phyloP scores from a whole-genome alignment of 2,329 filamentous ascomycete species.

The Ceratocystis diversiconidia region DNA sequence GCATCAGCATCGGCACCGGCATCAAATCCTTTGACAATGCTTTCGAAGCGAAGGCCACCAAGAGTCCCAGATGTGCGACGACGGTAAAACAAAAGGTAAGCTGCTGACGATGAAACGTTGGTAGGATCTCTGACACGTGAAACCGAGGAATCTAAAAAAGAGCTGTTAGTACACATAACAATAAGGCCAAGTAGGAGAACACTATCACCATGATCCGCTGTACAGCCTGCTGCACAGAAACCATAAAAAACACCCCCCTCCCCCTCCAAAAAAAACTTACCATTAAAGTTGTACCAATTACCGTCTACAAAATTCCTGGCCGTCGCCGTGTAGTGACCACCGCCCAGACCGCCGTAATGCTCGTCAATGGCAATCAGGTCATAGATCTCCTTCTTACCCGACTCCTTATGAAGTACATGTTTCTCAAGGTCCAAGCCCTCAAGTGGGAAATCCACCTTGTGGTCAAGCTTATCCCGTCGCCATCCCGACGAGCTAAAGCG shows the following conservation, averaged over 20 bases:
- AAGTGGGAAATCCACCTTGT: slow-evolving; percentile 80
- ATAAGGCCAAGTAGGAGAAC: neutral
- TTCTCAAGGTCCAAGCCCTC: slow-evolving; percentile 70
- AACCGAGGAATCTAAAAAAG: slow-evolving; percentile 55
- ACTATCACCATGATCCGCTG: neutral
- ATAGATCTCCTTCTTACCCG: slow-evolving; percentile 71
- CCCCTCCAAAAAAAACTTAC: slow-evolving; percentile 35
- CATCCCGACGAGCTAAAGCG: slow-evolving; percentile 76
- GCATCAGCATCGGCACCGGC: slow-evolving; percentile 36
- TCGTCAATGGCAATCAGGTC: slow-evolving; percentile 94
- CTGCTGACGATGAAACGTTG: slow-evolving; percentile 56
- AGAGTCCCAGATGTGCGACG: slow-evolving; percentile 56
- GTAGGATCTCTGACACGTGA: slow-evolving; percentile 44
- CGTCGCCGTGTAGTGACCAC: slow-evolving; percentile 90
- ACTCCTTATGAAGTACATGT: slow-evolving; percentile 65
- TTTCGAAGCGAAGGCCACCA: slow-evolving; percentile 60
- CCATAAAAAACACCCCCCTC: neutral
- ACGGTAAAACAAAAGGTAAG: slow-evolving; percentile 92
- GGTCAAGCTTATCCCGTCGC: slow-evolving; percentile 81
- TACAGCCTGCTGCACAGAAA: neutral
- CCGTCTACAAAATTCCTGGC: slow-evolving; percentile 83
- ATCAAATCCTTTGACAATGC: slow-evolving; percentile 52
- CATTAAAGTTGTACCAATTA: slow-evolving; percentile 94
- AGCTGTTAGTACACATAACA: neutral
- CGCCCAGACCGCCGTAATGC: slow-evolving; percentile 83